These are phyloP conservation scores for Amoebophrya sp. DNA, from an alignment of 169 alveolate species.

Conservation along the genomic window DNA sequence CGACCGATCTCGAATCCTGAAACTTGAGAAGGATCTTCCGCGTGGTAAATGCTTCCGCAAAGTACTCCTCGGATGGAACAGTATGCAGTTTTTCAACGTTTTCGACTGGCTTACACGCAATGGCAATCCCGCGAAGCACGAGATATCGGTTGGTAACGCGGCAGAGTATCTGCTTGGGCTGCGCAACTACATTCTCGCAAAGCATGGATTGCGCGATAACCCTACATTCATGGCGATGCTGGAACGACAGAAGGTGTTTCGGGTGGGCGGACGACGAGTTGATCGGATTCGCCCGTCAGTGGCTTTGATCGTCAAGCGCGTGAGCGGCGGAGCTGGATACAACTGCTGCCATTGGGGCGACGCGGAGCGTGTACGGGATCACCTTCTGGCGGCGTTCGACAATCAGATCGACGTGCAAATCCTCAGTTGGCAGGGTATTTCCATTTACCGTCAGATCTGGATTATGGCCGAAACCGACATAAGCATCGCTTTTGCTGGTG, in stretches of 20 bases:
- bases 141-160: not conserved
- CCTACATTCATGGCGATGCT: not conserved
- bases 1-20: not conserved
- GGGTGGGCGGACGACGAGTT: not conserved
- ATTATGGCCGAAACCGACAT: not conserved
- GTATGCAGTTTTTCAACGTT: not conserved
- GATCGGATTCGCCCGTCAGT: not conserved
- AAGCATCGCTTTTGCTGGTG: not conserved
- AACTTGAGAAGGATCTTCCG: not conserved
- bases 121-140: not conserved
- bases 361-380: not conserved
- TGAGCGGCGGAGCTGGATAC: not conserved
- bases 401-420: not conserved
- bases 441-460: not conserved
- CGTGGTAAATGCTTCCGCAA: not conserved
- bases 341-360: not conserved
- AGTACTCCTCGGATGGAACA: not conserved
- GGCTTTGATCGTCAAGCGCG: not conserved
- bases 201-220: not conserved
- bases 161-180: not conserved
- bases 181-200: not conserved
- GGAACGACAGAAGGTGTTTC: not conserved
- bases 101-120: not conserved
- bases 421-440: not conserved
- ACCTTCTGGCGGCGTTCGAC: not conserved